phyloP scores from a whole-genome alignment of 768 basidiomycete genomes.

The Dioszegia hungarica region DNA sequence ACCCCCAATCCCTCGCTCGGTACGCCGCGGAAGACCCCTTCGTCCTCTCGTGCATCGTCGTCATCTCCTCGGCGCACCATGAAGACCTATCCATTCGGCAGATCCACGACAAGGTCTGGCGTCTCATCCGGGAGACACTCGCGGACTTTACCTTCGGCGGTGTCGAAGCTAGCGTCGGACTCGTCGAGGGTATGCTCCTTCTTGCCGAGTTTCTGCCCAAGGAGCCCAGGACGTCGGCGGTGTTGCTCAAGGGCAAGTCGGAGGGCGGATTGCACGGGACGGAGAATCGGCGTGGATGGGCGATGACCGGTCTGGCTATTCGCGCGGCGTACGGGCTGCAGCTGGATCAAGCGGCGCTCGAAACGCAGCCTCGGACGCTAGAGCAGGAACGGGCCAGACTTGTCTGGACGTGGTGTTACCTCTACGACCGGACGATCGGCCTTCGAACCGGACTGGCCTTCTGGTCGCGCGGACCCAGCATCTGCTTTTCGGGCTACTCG shows the following conservation, averaged over 20 bases:
- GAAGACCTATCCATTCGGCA: conserved; percentile 15
- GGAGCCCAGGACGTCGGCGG: conserved; percentile 12
- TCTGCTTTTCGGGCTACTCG: conserved; percentile 44
- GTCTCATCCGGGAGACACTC: conserved; percentile 31
- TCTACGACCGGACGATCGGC: conserved; percentile 42
- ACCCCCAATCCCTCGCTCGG: conserved; percentile 20
- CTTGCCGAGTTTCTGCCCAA: conserved; percentile 44
- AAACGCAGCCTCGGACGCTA: conserved; percentile 22
- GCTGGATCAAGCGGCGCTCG: conserved; percentile 33
- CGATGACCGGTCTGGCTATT: conserved; percentile 42
- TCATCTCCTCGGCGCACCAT: conserved; percentile 38
- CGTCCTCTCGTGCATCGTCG: conserved; percentile 30
- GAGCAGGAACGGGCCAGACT: conserved; percentile 31
- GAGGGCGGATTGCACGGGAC: conserved; percentile 33
- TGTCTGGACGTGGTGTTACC: conserved; percentile 45
- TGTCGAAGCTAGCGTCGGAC: conserved; percentile 30
- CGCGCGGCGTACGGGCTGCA: conserved; percentile 41
- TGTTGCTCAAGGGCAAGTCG: conserved; percentile 13
- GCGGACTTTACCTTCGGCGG: conserved; percentile 37
- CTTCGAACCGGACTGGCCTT: conserved; percentile 45
- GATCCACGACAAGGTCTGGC: conserved; percentile 41
- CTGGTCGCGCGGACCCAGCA: conserved; percentile 42
- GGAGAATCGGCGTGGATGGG: conserved; percentile 44
- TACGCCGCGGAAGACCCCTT: conserved; percentile 32
- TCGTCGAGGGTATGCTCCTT: conserved; percentile 43